Evolutionary conservation across 2,329 filamentous ascomycete species (phyloP).

Genomic region (Pleomassaria siparia): DNA sequence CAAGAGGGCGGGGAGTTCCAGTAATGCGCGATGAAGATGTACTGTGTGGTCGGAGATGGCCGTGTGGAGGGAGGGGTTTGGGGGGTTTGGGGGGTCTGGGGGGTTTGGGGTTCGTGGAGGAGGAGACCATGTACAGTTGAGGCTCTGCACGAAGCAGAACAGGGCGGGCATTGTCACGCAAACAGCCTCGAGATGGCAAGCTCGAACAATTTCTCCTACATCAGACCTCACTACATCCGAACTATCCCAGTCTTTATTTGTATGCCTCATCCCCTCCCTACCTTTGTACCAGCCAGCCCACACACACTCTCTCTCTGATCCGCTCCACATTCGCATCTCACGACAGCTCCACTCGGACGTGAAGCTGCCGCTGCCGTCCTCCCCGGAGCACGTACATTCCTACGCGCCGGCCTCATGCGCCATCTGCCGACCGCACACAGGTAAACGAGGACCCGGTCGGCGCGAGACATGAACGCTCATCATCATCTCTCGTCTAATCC

Average conservation of each 20-base stretch:
- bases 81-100: constrained; percentile 9
- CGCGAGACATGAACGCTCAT: constrained; percentile 25
- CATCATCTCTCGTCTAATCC: constrained; percentile 30
- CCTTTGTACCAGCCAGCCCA: not conserved
- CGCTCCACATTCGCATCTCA: not conserved
- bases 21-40: constrained; percentile 5
- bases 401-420: constrained; percentile 8
- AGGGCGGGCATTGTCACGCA: constrained; percentile 1
- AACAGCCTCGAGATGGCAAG: not conserved
- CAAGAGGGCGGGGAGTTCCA: constrained; percentile 12
- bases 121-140: constrained; percentile 8
- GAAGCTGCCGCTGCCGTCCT: constrained; percentile 10
- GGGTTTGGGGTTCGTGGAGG: constrained; percentile 10
- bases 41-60: constrained; percentile 9
- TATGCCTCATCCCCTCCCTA: not conserved
- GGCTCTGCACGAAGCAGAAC: constrained; percentile 25
- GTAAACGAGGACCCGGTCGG: constrained; percentile 13
- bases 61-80: constrained; percentile 8
- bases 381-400: constrained; percentile 5
- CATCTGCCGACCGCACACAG: constrained; percentile 17
- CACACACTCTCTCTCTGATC: not conserved
- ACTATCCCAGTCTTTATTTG: not conserved
- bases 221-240: not conserved
- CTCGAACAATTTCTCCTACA: not conserved
- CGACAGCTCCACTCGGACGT: constrained; percentile 1